Evolutionary conservation across 2,329 filamentous ascomycete genomes (phyloP).

Genomic region (Aureobasidium sp.): DNA sequence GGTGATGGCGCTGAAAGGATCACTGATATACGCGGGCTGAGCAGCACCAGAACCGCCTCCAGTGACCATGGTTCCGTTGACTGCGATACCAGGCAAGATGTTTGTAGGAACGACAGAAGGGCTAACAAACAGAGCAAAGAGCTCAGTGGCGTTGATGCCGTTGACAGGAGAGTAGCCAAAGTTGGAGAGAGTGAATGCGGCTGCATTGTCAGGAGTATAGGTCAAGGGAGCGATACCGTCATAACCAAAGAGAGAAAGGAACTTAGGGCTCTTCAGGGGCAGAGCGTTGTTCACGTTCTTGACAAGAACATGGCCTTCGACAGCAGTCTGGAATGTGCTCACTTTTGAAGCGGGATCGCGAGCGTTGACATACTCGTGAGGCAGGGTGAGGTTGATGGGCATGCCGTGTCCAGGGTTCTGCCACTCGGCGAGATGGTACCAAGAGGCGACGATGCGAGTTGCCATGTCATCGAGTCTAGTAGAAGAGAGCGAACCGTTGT

Average conservation of each 20-base stretch:
- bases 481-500: conserved; percentile 52
- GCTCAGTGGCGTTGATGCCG: neutral
- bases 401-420: conserved; percentile 44
- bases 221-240: conserved; percentile 36
- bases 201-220: conserved; percentile 9
- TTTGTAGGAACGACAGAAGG: conserved; percentile 32
- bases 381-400: conserved; percentile 41
- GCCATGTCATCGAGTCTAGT: conserved; percentile 56
- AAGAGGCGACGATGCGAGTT: conserved; percentile 44
- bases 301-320: conserved; percentile 58
- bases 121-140: conserved; percentile 16
- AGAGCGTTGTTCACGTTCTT: conserved; percentile 53
- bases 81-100: conserved; percentile 11
- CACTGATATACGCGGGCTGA: conserved; percentile 28
- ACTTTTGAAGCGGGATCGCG: conserved; percentile 44
- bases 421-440: conserved; percentile 45
- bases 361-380: conserved; percentile 50
- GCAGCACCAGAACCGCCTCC: conserved; percentile 31
- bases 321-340: conserved; percentile 49
- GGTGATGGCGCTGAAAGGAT: conserved; percentile 31
- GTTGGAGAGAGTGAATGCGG: neutral
- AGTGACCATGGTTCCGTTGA: conserved; percentile 28
- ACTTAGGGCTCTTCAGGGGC: conserved; percentile 43
- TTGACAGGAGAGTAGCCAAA: neutral
- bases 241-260: conserved; percentile 57